Base-by-base conservation (phyloP, 2,329 filamentous ascomycete species). In the Fusarium continuum region DNA sequence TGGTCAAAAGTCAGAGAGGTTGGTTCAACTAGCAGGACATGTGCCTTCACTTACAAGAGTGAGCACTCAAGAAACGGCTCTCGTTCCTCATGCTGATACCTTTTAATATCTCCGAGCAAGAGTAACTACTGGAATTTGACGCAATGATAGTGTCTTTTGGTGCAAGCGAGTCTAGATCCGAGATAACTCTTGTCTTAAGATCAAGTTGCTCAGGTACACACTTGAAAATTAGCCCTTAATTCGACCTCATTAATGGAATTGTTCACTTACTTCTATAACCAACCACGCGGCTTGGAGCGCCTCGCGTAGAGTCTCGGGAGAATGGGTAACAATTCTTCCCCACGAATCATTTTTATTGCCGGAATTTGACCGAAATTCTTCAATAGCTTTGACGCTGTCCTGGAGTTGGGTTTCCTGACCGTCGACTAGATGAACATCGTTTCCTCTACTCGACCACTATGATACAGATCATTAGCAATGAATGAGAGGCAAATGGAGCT, bases 111-210 rank as follows among this genome's bases (percentile, higher is more conserved):
- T 81, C 78, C 0, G 71, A 70, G 17, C 78, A 79, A 7, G 75
- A 74, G 59, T 79, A 81, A 45, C 79, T 81, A 54, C 79, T 81
- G 1, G 80, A 82, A 47, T 82, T 82, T 0, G 78, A 80, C 0
- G 77, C 79, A 38, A 82, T 75, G 6, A 81, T 77, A 0, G 75
- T 75, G 1, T 75, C 71, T 1, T 68, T 53, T 1, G 70, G 64
- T 0, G 79, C 74, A 2, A 77, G 40, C 2, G 70, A 53, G 59
- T 81, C 80, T 3, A 82, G 68, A 19, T 80, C 65, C 1, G 56
- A 36, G 20, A 82, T 74, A 5, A 79, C 69, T 3, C 71, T 63
- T 39, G 69, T 74, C 59, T 82, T 82, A n/a, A 81, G 65, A 0
- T 69, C 35, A 8, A 82, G 65, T 22, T 72, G 71, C 57, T 82